Conservation (phyloP, 345 rosid genomes). For the Psidium guajava region DNA sequence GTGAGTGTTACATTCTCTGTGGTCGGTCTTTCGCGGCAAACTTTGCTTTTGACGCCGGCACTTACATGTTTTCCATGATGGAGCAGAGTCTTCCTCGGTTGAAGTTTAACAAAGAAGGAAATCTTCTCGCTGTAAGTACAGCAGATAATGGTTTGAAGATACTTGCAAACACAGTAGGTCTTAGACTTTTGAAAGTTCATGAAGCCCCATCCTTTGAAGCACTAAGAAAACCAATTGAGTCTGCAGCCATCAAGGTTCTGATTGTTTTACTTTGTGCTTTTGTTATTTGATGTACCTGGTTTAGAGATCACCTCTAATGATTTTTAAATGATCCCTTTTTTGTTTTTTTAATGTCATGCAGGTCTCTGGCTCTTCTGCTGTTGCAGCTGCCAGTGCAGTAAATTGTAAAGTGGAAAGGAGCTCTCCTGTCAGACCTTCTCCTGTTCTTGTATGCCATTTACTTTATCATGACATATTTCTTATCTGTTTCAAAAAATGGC, state of each 20-base stretch:
- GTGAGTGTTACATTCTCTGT: conserved; percentile 34
- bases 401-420: conserved; percentile 71
- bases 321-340: background rate
- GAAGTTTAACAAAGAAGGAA: conserved; percentile 83
- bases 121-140: conserved; percentile 79
- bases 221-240: conserved; percentile 47
- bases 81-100: conserved; percentile 60
- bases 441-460: conserved; percentile 6
- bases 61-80: conserved; percentile 2
- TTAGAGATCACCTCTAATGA: background rate
- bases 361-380: conserved; percentile 55
- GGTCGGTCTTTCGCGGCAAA: background rate
- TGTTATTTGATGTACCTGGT: background rate
- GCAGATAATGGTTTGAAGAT: conserved; percentile 90
- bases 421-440: conserved; percentile 71
- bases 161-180: conserved; percentile 66
- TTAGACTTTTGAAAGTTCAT: conserved; percentile 42
- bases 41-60: background rate
- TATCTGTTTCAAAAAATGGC: background rate
- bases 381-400: conserved; percentile 39
- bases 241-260: conserved; percentile 44
- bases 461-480: background rate
- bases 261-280: background rate
- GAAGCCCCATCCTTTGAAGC: conserved; percentile 60
- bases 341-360: conserved; percentile 9